Evolutionary conservation across 1,284 basidiomycete genomes (phyloP).

Genomic region (Coniferiporia weirii): DNA sequence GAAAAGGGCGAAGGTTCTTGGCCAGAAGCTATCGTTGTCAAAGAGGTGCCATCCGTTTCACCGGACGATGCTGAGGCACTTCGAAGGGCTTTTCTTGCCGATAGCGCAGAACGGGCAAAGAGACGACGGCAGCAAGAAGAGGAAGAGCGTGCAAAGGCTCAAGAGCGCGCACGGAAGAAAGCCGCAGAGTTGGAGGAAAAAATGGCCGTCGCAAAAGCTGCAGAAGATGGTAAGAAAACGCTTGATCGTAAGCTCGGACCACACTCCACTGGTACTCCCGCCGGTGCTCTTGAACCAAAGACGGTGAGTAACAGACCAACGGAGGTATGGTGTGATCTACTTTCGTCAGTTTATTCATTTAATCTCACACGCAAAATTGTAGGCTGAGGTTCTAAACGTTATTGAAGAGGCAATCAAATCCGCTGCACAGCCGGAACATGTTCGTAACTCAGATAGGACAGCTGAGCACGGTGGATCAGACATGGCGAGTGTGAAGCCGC

Average conservation of each 20-base stretch:
- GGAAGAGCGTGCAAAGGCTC: constrained; percentile 76
- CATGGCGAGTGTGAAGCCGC: neutral
- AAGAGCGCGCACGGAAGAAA: constrained; percentile 80
- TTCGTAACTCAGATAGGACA: neutral
- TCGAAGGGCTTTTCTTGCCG: constrained; percentile 84
- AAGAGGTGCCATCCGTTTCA: constrained; percentile 28
- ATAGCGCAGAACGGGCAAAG: constrained; percentile 82
- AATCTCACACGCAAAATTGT: constrained; percentile 6
- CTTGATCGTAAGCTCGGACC: neutral
- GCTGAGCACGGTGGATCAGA: neutral
- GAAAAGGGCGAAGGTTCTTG: constrained; percentile 9
- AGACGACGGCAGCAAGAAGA: constrained; percentile 80
- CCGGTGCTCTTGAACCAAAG: neutral
- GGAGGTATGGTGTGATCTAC: constrained; percentile 19
- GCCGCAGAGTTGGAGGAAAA: constrained; percentile 80
- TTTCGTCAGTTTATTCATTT: neutral
- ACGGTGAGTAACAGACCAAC: constrained; percentile 15
- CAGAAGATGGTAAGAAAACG: constrained; percentile 22
- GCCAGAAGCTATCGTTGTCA: constrained; percentile 26
- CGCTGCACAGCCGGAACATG: neutral
- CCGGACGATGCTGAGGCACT: constrained; percentile 64
- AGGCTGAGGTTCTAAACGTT: constrained; percentile 16
- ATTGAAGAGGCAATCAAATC: constrained; percentile 17
- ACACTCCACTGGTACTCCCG: neutral
- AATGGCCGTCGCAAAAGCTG: constrained; percentile 42